Percentiles rank a stretch among this genome's conserved stretches.
Evolutionary conservation across 2,329 filamentous ascomycete genomes (phyloP).

Genomic region (Neofusicoccum ribis): DNA sequence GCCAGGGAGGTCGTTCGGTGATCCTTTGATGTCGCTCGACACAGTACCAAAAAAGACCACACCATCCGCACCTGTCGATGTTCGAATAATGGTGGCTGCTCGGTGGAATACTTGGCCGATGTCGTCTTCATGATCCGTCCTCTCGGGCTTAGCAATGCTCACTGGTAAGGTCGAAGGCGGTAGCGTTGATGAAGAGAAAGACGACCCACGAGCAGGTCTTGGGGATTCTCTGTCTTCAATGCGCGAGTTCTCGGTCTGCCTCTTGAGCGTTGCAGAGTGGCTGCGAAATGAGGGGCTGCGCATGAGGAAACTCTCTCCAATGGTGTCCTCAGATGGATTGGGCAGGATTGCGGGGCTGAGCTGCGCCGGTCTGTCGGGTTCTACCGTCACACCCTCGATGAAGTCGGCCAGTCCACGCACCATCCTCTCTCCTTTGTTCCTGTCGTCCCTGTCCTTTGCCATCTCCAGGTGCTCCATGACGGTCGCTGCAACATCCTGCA

Average conservation of each 20-base stretch:
- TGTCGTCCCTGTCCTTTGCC: conserved; percentile 20
- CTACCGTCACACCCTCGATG: conserved; percentile 16
- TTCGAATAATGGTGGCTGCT: conserved; percentile 34
- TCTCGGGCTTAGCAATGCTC: conserved; percentile 25
- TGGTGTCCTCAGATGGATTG: not conserved
- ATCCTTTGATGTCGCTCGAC: conserved; percentile 29
- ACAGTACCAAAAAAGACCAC: conserved; percentile 32
- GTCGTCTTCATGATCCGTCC: conserved; percentile 24
- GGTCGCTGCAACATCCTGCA: conserved; percentile 57
- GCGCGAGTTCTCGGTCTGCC: conserved; percentile 36
- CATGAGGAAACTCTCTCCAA: not conserved
- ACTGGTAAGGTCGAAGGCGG: conserved; percentile 20
- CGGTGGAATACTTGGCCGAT: conserved; percentile 25
- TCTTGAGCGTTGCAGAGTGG: conserved; percentile 26
- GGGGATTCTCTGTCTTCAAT: conserved; percentile 23
- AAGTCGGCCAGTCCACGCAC: conserved; percentile 35
- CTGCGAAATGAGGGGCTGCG: conserved; percentile 9
- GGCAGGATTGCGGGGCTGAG: conserved; percentile 1
- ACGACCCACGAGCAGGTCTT: not conserved
- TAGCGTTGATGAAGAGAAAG: conserved; percentile 3
- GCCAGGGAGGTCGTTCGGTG: conserved; percentile 22
- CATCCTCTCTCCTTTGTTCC: conserved; percentile 32
- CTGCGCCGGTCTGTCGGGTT: conserved; percentile 22
- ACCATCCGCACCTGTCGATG: conserved; percentile 35
- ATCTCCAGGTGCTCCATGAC: conserved; percentile 29